These are phyloP conservation scores for Pseudoscleropodium purum DNA, from an alignment of 225 moss, liverwort and hornwort species.

Conservation along the genomic window DNA sequence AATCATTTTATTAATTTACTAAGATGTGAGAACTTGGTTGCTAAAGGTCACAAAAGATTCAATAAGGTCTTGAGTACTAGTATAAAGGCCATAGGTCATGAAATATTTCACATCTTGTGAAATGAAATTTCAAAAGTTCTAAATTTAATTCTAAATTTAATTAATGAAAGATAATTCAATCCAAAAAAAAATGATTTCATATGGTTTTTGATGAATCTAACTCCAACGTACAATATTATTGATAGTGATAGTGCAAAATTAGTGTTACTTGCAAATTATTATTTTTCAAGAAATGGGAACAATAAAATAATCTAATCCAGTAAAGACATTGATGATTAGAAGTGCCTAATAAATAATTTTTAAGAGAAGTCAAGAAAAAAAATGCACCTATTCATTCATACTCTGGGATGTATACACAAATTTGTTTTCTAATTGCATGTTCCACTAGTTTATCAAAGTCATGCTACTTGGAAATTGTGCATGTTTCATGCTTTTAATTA, in stretches of 20 bases:
- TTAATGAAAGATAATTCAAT: too few relatives aligned
- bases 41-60: too few relatives aligned
- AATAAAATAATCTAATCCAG: not conserved
- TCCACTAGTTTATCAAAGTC: not conserved
- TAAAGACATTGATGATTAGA: not conserved
- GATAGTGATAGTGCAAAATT: not conserved
- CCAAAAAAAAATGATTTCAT: too few relatives aligned
- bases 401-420: not conserved
- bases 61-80: too few relatives aligned
- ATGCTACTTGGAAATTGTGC: not conserved
- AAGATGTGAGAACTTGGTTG: too few relatives aligned
- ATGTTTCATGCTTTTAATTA: not conserved
- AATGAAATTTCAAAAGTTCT: too few relatives aligned
- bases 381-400: not conserved
- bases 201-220: too few relatives aligned
- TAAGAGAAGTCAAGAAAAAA: not conserved
- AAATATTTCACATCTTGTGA: too few relatives aligned
- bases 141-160: too few relatives aligned
- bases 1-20: too few relatives aligned
- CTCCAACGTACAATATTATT: too few relatives aligned
- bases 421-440: not conserved
- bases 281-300: not conserved
- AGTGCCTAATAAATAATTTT: not conserved
- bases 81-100: too few relatives aligned
- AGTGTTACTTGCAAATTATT: not conserved